Evolutionary conservation across 1,139 yeast genomes (phyloP).

Genomic region (Saccharomyces hybrid): DNA sequence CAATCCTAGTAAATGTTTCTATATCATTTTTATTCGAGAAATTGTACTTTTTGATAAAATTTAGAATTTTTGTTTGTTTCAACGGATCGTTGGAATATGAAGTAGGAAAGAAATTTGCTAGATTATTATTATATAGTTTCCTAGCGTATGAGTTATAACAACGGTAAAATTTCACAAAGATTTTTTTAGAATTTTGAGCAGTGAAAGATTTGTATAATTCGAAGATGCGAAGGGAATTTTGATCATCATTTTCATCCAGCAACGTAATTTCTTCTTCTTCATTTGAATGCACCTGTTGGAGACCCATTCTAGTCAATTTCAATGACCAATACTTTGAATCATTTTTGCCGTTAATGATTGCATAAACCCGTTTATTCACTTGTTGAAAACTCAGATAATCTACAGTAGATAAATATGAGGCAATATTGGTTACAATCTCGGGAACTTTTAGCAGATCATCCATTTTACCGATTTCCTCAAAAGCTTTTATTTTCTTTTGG

Average conservation of each 20-base stretch:
- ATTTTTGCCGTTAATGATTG: conserved; percentile 32
- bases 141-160: conserved; percentile 20
- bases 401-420: conserved; percentile 17
- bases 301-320: conserved; percentile 44
- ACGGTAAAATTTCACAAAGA: conserved; percentile 14
- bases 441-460: conserved; percentile 24
- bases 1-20: conserved; percentile 15
- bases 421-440: conserved; percentile 22
- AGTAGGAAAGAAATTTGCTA: conserved; percentile 24
- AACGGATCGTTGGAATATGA: conserved; percentile 24
- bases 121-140: conserved; percentile 19
- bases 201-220: conserved; percentile 21
- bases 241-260: conserved; percentile 29
- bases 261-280: conserved; percentile 35
- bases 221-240: conserved; percentile 18
- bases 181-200: conserved; percentile 11
- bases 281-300: conserved; percentile 3
- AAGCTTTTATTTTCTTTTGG: background rate
- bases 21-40: conserved; percentile 17
- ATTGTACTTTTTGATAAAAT: conserved; percentile 18
- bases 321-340: conserved; percentile 43
- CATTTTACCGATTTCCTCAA: conserved; percentile 12
- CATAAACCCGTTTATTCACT: conserved; percentile 30
- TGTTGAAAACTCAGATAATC: conserved; percentile 33
- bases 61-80: conserved; percentile 24